phyloP scores from a whole-genome alignment of 306 rosid species.

The Cucurbita argyrosperma region DNA sequence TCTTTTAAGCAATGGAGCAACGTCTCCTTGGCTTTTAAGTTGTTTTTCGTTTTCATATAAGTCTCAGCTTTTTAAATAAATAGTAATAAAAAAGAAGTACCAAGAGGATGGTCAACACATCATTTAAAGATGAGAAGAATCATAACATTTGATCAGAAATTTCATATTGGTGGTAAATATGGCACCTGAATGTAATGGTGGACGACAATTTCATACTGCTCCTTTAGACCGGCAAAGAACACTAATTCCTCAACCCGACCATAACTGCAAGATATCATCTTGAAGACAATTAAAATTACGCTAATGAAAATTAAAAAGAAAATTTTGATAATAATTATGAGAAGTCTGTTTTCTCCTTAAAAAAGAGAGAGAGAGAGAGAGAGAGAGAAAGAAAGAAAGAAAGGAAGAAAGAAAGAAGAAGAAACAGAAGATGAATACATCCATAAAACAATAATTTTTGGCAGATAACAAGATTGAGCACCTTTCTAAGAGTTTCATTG shows the following conservation, averaged over 20 bases:
- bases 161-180: not conserved
- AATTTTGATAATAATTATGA: not conserved
- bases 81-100: not conserved
- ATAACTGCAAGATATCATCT: slow-evolving; percentile 53
- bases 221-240: slow-evolving; percentile 84
- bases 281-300: slow-evolving; percentile 2
- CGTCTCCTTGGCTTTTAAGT: not conserved
- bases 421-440: not conserved
- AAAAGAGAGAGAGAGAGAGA: no score
- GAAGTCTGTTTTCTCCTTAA: no score
- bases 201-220: slow-evolving; percentile 85
- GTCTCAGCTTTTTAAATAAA: not conserved
- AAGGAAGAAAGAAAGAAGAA: no score
- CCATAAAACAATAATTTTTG: slow-evolving; percentile 2
- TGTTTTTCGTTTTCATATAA: not conserved
- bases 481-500: slow-evolving; percentile 93
- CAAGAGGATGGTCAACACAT: not conserved
- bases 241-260: slow-evolving; percentile 94
- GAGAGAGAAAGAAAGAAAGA: no score
- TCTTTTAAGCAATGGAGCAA: not conserved
- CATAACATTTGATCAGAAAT: slow-evolving; percentile 1
- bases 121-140: not conserved
- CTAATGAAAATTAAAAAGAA: slow-evolving; percentile 3
- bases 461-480: slow-evolving; percentile 14
- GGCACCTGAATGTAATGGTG: slow-evolving; percentile 92